phyloP scores from a whole-genome alignment of 2,329 filamentous ascomycete species.

The Pyricularia grisea region DNA sequence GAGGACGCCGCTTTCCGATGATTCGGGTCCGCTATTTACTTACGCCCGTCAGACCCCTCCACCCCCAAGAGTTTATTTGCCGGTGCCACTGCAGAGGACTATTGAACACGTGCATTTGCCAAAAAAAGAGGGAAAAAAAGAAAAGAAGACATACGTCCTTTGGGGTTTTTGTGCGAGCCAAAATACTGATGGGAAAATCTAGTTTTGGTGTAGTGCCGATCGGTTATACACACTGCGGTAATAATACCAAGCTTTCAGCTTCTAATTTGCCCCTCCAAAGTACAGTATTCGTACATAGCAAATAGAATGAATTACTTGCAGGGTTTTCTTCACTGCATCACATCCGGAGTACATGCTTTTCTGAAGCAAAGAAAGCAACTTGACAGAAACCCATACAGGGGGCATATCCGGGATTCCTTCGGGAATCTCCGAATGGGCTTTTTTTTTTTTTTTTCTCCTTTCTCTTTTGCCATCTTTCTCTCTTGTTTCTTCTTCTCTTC shows the following conservation, averaged over 20 bases:
- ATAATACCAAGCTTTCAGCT: too few relatives aligned
- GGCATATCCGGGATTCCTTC: not conserved
- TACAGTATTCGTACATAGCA: too few relatives aligned
- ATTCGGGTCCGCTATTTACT: not conserved
- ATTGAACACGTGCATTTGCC: not conserved
- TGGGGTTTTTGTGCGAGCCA: too few relatives aligned
- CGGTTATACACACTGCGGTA: not conserved
- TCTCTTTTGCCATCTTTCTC: not conserved
- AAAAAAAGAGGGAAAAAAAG: too few relatives aligned
- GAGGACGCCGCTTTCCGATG: not conserved
- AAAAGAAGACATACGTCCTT: too few relatives aligned
- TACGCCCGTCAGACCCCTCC: not conserved
- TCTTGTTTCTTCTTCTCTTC: not conserved
- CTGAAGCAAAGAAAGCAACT: not conserved
- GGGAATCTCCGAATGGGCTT: not conserved
- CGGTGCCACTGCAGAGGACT: not conserved
- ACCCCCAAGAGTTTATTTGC: not conserved
- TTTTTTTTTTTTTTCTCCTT: not conserved
- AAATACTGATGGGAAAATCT: not conserved
- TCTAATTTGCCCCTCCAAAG: too few relatives aligned
- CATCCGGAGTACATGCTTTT: not conserved
- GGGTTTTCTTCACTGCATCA: not conserved
- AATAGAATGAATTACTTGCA: too few relatives aligned
- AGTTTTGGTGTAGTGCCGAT: not conserved
- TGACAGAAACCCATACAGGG: not conserved